Percentiles rank a stretch among this genome's conserved stretches.
Evolutionary conservation across 345 rosid species (phyloP).

Genomic region (Raphanus sativus): DNA sequence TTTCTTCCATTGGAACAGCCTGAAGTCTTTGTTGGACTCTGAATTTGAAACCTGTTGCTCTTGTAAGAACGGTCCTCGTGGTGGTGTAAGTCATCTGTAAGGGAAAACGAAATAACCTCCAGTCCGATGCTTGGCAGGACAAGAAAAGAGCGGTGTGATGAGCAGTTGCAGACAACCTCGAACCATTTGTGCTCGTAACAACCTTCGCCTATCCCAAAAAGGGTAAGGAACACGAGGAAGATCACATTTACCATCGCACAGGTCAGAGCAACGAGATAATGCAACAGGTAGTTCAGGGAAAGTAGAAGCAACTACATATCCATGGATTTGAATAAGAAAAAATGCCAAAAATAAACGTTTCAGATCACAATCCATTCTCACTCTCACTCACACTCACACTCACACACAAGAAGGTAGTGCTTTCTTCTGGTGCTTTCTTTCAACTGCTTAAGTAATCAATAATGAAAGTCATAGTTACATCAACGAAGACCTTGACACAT

Average conservation of each 20-base stretch:
- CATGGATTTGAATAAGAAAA: neutral
- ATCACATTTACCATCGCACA: conserved; percentile 19
- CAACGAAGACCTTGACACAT: neutral
- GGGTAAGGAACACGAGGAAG: conserved; percentile 42
- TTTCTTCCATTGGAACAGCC: neutral
- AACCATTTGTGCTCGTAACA: conserved; percentile 26
- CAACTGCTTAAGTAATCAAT: neutral
- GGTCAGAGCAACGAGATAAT: conserved; percentile 26
- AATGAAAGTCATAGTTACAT: neutral
- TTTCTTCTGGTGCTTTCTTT: neutral
- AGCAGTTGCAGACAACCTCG: conserved; percentile 21
- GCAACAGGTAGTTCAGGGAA: neutral
- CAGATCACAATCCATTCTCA: conserved; percentile 6
- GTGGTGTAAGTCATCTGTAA: neutral
- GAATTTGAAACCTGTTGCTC: neutral
- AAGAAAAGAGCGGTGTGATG: neutral
- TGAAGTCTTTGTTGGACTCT: conserved; percentile 2
- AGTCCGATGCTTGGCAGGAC: neutral
- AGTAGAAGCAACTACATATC: neutral
- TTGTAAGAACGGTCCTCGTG: neutral
- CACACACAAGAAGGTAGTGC: neutral
- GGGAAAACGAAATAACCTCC: conserved; percentile 12
- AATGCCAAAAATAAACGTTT: neutral
- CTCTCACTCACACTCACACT: neutral
- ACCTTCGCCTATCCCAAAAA: conserved; percentile 40